A percentile compares a stretch with the other conserved stretches of the same genome.
Evolutionary conservation across 768 basidiomycete genomes (phyloP).

Genomic region (Boletales sp.): DNA sequence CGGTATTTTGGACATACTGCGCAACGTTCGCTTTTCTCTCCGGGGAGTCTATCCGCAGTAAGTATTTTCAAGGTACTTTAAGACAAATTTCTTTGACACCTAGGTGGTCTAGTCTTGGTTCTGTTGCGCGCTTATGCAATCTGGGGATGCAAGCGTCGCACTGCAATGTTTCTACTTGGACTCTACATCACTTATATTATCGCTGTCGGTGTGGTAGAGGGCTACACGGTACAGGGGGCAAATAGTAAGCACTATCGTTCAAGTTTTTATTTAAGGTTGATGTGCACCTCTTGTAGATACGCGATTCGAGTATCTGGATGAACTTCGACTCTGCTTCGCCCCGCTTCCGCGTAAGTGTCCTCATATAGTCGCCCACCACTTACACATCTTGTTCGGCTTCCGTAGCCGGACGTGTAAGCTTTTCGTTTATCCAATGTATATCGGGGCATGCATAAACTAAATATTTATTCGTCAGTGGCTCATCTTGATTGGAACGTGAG

Average conservation of each 20-base stretch:
- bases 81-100: background rate
- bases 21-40: background rate
- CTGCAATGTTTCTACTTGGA: background rate
- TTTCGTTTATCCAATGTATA: background rate
- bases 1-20: background rate
- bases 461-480: background rate
- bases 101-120: background rate
- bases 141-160: background rate
- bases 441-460: background rate
- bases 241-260: background rate
- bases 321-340: background rate
- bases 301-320: background rate
- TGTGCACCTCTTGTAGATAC: background rate
- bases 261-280: background rate
- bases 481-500: background rate
- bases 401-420: background rate
- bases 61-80: background rate
- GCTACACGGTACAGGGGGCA: background rate
- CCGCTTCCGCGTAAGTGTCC: background rate
- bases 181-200: background rate
- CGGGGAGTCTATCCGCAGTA: background rate
- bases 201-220: background rate
- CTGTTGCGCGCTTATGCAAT: constrained; percentile 1
- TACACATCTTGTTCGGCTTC: too few species aligned
- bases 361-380: background rate